phyloP scores from a whole-genome alignment of 1,284 basidiomycete genomes.

The Xerocomus amazonicus region DNA sequence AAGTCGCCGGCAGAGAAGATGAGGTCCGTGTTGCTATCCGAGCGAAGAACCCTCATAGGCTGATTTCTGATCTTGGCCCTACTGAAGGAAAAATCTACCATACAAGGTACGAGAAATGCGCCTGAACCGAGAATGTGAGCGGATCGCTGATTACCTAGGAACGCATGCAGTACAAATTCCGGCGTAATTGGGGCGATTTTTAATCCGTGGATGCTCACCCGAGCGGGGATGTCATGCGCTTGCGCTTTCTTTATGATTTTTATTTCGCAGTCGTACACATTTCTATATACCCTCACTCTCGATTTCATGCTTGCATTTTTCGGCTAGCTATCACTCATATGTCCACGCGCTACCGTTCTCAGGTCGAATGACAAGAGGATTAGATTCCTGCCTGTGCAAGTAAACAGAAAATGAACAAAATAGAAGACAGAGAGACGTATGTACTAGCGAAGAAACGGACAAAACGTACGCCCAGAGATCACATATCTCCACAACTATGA shows the following conservation, averaged over 20 bases:
- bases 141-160: constrained; percentile 46
- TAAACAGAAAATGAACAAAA: neutral
- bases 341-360: no score
- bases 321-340: no score
- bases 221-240: constrained; percentile 9
- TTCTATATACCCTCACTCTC: no score
- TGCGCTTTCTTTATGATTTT: no score
- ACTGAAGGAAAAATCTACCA: constrained; percentile 65
- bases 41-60: neutral
- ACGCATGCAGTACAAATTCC: constrained; percentile 82
- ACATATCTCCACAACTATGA: no score
- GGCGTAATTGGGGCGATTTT: constrained; percentile 81
- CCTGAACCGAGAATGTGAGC: constrained; percentile 10
- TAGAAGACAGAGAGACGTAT: neutral
- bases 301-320: no score
- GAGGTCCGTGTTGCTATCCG: constrained; percentile 43
- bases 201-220: constrained; percentile 32
- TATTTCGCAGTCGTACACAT: no score
- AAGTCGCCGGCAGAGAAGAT: constrained; percentile 65
- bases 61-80: constrained; percentile 2
- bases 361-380: neutral
- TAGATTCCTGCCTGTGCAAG: constrained; percentile 8
- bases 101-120: constrained; percentile 65
- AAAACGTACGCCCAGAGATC: no score
- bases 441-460: neutral